These are phyloP conservation scores for Sindora glabra DNA, from an alignment of 306 rosid species.

Conservation along the genomic window DNA sequence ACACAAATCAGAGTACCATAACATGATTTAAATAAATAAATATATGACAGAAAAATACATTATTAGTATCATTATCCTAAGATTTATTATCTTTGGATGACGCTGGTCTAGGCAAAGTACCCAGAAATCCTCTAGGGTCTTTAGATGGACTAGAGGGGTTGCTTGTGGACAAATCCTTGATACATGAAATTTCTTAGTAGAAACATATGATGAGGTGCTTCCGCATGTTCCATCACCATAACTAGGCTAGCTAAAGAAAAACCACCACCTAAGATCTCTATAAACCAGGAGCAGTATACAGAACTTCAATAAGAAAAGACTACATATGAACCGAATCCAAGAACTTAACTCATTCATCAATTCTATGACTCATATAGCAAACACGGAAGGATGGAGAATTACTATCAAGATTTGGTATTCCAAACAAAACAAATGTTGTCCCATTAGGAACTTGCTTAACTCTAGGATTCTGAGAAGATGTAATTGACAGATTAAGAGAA, in stretches of 20 bases:
- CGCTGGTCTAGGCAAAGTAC: conserved; percentile 73
- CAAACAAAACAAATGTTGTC: conserved; percentile 60
- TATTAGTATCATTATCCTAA: conserved; percentile 26
- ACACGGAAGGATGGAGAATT: conserved; percentile 16
- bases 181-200: conserved; percentile 87
- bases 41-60: conserved; percentile 31
- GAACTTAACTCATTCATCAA: neutral
- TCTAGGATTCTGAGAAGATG: conserved; percentile 45
- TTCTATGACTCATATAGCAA: neutral
- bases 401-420: conserved; percentile 83
- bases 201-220: conserved; percentile 98
- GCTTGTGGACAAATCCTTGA: conserved; percentile 73
- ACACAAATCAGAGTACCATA: conserved; percentile 4
- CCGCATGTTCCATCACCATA: conserved; percentile 87
- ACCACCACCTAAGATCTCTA: conserved; percentile 88
- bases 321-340: neutral
- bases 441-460: conserved; percentile 78
- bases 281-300: neutral
- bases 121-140: conserved; percentile 77
- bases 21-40: neutral
- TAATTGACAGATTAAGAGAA: conserved; percentile 56
- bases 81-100: conserved; percentile 52
- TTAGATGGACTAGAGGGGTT: conserved; percentile 73
- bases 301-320: neutral
- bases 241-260: conserved; percentile 81